Percentiles rank a stretch among this genome's conserved stretches.
phyloP scores from a whole-genome alignment of 2,329 filamentous ascomycete species.

The Cryphonectria naterciae region DNA sequence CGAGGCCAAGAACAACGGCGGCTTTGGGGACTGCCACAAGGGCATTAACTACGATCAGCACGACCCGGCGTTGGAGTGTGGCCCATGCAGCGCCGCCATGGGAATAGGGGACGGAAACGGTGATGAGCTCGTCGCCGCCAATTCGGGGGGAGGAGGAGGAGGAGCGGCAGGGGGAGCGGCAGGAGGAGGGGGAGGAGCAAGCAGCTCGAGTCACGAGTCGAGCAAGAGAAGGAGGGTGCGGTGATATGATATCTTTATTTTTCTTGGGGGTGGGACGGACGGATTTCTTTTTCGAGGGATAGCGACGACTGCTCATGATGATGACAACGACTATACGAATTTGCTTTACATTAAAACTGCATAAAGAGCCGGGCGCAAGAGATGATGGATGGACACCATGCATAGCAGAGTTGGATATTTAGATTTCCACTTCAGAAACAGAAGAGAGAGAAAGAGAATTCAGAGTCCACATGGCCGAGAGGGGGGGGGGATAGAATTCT shows the following conservation, averaged over 20 bases:
- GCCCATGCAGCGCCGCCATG: slow-evolving; percentile 39
- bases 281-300: background rate
- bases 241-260: slow-evolving; percentile 4
- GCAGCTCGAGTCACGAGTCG: slow-evolving; percentile 15
- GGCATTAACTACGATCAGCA: slow-evolving; percentile 50
- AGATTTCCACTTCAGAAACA: background rate
- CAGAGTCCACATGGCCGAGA: background rate
- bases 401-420: background rate
- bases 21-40: slow-evolving; percentile 48
- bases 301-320: slow-evolving; percentile 7
- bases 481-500: background rate
- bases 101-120: slow-evolving; percentile 37
- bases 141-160: slow-evolving; percentile 6
- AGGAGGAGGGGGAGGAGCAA: background rate
- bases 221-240: slow-evolving; percentile 28
- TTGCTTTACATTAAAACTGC: background rate
- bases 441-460: too few relatives aligned
- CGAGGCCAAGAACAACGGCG: slow-evolving; percentile 52
- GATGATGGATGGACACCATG: background rate
- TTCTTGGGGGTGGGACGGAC: too few relatives aligned
- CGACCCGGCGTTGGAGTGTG: slow-evolving; percentile 53
- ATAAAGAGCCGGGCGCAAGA: slow-evolving; percentile 11
- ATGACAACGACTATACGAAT: slow-evolving; percentile 9
- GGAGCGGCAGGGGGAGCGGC: slow-evolving; percentile 1
- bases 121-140: slow-evolving; percentile 24